These are phyloP conservation scores for Thalia dealbata DNA, from an alignment of 176 grass and related monocot genomes.

Conservation along the genomic window DNA sequence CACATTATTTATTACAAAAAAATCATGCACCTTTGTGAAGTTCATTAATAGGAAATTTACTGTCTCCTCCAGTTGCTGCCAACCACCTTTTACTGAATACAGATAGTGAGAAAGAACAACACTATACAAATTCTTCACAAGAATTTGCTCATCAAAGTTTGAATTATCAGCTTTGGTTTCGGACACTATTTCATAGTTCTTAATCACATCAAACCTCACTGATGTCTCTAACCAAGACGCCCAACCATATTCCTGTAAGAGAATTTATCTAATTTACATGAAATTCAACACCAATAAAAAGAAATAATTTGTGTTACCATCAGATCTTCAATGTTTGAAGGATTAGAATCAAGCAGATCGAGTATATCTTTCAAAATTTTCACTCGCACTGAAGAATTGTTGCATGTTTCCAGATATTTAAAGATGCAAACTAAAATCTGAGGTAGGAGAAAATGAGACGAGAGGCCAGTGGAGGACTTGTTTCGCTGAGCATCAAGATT, in stretches of 20 bases:
- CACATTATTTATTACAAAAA: not conserved
- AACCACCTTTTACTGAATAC: slow-evolving; percentile 85
- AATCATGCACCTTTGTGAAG: not conserved
- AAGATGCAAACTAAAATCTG: slow-evolving; percentile 92
- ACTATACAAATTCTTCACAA: slow-evolving; percentile 71
- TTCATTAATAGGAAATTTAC: slow-evolving; percentile 53
- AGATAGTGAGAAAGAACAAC: slow-evolving; percentile 72
- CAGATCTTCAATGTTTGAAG: slow-evolving; percentile 77
- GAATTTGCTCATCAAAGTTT: slow-evolving; percentile 55
- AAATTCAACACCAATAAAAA: not conserved
- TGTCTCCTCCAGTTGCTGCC: slow-evolving; percentile 86
- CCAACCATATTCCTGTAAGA: slow-evolving; percentile 21
- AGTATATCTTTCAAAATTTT: slow-evolving; percentile 82
- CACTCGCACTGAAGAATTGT: slow-evolving; percentile 58
- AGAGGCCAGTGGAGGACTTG: slow-evolving; percentile 32
- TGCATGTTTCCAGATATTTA: slow-evolving; percentile 79
- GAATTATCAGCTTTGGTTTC: slow-evolving; percentile 11
- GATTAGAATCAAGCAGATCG: slow-evolving; percentile 77
- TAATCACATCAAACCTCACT: slow-evolving; percentile 14
- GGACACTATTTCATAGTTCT: slow-evolving; percentile 4
- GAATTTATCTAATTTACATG: not conserved
- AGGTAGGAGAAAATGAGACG: slow-evolving; percentile 75
- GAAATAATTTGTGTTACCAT: slow-evolving; percentile 40
- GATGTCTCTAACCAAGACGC: slow-evolving; percentile 20
- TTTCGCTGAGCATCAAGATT: slow-evolving; percentile 45